phyloP scores from a whole-genome alignment of 805 yeast genomes.

The Clavispora phyllophila region DNA sequence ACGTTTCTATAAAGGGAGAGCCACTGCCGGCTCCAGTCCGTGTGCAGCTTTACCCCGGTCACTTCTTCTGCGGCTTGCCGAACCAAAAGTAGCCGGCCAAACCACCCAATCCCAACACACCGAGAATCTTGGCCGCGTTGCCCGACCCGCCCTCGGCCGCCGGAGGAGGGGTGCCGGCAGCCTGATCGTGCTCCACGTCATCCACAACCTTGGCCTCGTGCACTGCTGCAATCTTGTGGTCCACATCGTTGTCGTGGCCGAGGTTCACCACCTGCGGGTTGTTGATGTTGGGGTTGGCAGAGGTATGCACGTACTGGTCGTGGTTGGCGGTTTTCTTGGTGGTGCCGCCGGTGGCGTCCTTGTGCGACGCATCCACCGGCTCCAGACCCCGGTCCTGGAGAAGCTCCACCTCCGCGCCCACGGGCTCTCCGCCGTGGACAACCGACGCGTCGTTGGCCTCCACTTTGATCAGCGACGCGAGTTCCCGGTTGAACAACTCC shows the following conservation, averaged over 20 bases:
- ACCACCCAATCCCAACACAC: slow-evolving; percentile 16
- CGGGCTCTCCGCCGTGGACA: slow-evolving; percentile 40
- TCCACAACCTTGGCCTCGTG: slow-evolving; percentile 31
- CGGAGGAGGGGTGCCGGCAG: slow-evolving; percentile 2
- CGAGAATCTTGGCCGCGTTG: slow-evolving; percentile 6
- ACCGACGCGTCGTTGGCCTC: slow-evolving; percentile 40
- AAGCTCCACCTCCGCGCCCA: slow-evolving; percentile 33
- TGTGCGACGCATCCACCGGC: slow-evolving; percentile 28
- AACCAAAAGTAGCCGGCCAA: slow-evolving; percentile 14
- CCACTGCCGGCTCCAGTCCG: no score
- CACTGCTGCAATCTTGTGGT: slow-evolving; percentile 29
- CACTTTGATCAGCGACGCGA: slow-evolving; percentile 34
- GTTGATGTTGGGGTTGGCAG: slow-evolving; percentile 39
- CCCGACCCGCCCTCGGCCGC: background rate
- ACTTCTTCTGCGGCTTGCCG: slow-evolving; percentile 5
- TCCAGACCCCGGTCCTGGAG: slow-evolving; percentile 33
- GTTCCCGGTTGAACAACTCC: slow-evolving; percentile 32
- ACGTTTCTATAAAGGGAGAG: background rate
- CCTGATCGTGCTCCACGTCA: slow-evolving; percentile 32
- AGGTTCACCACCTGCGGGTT: slow-evolving; percentile 30
- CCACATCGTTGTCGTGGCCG: slow-evolving; percentile 28
- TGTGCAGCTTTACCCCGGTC: background rate
- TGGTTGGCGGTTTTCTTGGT: slow-evolving; percentile 29
- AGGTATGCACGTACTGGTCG: slow-evolving; percentile 37
- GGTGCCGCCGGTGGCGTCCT: slow-evolving; percentile 10